Base-by-base conservation (phyloP, 2,329 filamentous ascomycete species). In the Dactylellina parvicollis region DNA sequence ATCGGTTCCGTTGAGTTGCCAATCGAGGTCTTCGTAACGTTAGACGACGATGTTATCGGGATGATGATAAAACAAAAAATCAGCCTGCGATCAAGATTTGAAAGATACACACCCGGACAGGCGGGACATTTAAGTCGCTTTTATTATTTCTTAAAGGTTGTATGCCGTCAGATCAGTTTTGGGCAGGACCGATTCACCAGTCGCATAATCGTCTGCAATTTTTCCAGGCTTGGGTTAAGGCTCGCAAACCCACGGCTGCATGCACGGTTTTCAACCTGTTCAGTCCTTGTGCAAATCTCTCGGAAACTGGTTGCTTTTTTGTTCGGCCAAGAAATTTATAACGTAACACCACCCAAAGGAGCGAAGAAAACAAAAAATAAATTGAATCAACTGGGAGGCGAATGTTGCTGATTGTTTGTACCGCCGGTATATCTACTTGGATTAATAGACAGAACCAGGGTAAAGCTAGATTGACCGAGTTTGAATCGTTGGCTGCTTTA, bases 321-420 rank as follows among this genome's bases (percentile, higher is more conserved):
- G 20, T 7, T 40, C 8, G 59, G 59, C 52, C 49, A 72, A 73
- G 47, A 36, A 40, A 46, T 66, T 50, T 66, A 54, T 66, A 64
- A 73, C 69, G 60, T 73, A 73, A 61, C 69, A 73, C 69, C 60
- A 73, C 60, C 60, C 60, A 66, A 66, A 73, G 54, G 69, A 66
- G 60, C 28, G 40, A 54, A 49, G 12, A 42, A 60, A 28, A 8
- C 52, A 42, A 52, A 46, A 36, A 57, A 55, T 18, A 65, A 34
- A 18, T 44, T 52, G 66, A 44, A 44, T 59, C 52, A 54, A 50
- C 38, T 20, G 42, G 60, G 49, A 62, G 65, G 56, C 40, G 36
- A 59, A 10, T 50, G 18, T 54, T 44, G 49, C 30, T 30, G 16
- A 22, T 14, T n/a, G 50, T 54, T 49, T 42, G 54, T 47, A 26